Evolutionary conservation across 495 filamentous ascomycete genomes (phyloP).

Genomic region (Podospora sp.): DNA sequence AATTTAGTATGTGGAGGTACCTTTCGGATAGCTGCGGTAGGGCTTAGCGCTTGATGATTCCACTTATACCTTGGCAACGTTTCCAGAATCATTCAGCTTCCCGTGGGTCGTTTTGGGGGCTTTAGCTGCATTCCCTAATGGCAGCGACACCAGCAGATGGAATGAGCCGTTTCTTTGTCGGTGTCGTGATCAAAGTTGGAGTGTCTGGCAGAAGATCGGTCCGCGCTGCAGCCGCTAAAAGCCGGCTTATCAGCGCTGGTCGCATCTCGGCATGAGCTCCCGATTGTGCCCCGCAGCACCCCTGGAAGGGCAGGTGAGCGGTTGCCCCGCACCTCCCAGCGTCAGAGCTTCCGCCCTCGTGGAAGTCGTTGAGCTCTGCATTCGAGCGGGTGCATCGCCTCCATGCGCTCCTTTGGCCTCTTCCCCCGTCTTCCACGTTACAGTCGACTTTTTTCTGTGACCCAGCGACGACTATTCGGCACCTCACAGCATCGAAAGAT

Average conservation of each 20-base stretch:
- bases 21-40: neutral
- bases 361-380: slow-evolving; percentile 1
- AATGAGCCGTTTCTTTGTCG: neutral
- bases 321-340: slow-evolving; percentile 7
- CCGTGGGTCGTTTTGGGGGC: too few relatives aligned
- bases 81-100: too few relatives aligned
- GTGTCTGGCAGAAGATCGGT: neutral
- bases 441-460: neutral
- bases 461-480: slow-evolving; percentile 9
- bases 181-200: neutral
- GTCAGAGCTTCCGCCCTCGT: slow-evolving; percentile 13
- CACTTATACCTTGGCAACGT: too few relatives aligned
- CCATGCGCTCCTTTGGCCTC: neutral
- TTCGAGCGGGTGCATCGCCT: neutral
- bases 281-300: slow-evolving; percentile 5
- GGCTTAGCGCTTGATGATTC: neutral
- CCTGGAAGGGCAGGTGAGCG: slow-evolving; percentile 1
- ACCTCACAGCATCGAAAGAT: slow-evolving; percentile 18
- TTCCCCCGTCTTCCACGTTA: neutral
- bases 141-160: neutral
- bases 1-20: neutral
- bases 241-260: slow-evolving; percentile 1
- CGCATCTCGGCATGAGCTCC: neutral
- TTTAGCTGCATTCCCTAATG: too few relatives aligned
- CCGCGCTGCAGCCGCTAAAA: neutral